Evolutionary conservation across 179 eudicot species (phyloP), one percentile per base, ranked within the genome.

Genomic region (Spergularia azorica): DNA sequence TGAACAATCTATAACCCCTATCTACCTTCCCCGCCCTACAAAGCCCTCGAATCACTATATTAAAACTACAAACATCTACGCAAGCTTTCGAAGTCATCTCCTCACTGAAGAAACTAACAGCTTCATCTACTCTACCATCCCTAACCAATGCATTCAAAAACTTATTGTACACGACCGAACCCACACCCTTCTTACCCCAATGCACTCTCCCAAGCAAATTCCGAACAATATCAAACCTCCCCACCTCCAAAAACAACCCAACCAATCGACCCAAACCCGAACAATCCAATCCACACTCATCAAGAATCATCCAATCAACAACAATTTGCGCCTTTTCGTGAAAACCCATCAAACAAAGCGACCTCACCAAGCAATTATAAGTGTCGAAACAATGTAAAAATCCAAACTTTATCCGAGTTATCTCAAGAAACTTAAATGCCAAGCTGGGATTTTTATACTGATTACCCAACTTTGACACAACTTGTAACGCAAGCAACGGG

Each of bases 1-100:
- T 70, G 17, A 91, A 90, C 63, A 90, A 74, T 80, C 66, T 67
- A 72, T 81, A 82, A 55, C 94, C 99, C 77, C 76, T 77, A 32
- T 89, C 91, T 39, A 88, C 85, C 68, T 85, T 77, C 55, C 90
- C 83, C 32, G 54, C 74, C 79, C 80, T 86, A 82, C 99, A 90
- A 43, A 95, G 85, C 41, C 97, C 99, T 66, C 80, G 81, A 70
- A 95, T 86, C 68, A 95, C 79, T 52, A 90, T 91, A 76, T 95
- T 95, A 76, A 93, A 89, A 3, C 84, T 86, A 65, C 86, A 93
- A 71, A 84, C 89, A 86, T 91, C 97, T 12, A 86, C 83, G 48
- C 72, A 68, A 36, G 84, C 84, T 67, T 75, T 67, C 2, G 77
- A 76, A 56, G 76, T 76, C 86, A 91, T 82, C 67, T 75, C 66